Evolutionary conservation across 1,139 yeast species (phyloP).

Genomic region (Geotrichum bryndzae): DNA sequence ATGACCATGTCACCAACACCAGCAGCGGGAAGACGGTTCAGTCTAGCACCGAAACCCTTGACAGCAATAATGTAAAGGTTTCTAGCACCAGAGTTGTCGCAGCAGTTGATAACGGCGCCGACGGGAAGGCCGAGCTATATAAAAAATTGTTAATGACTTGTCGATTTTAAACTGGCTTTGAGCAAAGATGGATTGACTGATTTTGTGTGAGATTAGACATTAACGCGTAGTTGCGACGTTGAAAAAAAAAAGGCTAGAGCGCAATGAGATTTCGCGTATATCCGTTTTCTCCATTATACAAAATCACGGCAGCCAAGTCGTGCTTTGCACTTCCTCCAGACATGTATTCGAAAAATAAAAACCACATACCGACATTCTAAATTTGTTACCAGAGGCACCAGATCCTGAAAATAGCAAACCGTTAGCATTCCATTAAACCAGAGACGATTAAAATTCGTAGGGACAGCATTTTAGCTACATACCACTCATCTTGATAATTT

Average conservation of each 20-base stretch:
- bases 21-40: slow-evolving; percentile 99
- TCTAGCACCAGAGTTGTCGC: slow-evolving; percentile 99
- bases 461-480: slow-evolving; percentile 6
- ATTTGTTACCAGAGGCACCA: slow-evolving; percentile 99
- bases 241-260: neutral
- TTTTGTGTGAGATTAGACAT: neutral
- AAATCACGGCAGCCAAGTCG: slow-evolving; percentile 11
- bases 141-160: neutral
- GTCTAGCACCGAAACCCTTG: slow-evolving; percentile 98
- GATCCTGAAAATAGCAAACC: slow-evolving; percentile 16
- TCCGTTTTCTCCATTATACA: neutral
- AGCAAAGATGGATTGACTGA: neutral
- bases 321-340: neutral
- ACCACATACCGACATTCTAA: slow-evolving; percentile 95
- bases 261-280: neutral
- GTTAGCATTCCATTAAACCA: slow-evolving; percentile 14
- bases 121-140: slow-evolving; percentile 90
- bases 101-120: slow-evolving; percentile 99
- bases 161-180: neutral
- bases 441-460: neutral
- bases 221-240: neutral
- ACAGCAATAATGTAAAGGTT: slow-evolving; percentile 98
- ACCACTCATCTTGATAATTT: slow-evolving; percentile 13
- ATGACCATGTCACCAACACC: slow-evolving; percentile 99
- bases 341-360: neutral